These are phyloP conservation scores for Cryptosporidium sp. DNA, from an alignment of 169 alveolate species.

Conservation along the genomic window DNA sequence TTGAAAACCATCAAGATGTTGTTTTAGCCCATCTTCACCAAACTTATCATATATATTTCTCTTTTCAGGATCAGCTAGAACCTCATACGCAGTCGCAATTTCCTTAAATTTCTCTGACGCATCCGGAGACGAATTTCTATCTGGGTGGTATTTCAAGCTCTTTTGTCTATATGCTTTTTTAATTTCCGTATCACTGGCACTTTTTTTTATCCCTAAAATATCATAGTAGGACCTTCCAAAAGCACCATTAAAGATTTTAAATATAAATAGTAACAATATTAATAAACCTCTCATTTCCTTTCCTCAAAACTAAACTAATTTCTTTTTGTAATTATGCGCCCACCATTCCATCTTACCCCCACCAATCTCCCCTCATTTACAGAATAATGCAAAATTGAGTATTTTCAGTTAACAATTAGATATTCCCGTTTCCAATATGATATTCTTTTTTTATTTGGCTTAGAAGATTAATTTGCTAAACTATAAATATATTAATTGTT, in stretches of 20 bases:
- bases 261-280: neutral
- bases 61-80: conserved; percentile 93
- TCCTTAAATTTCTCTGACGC: conserved; percentile 94
- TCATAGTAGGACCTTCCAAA: conserved; percentile 80
- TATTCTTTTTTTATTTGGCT: conserved; percentile 3
- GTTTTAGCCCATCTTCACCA: conserved; percentile 81
- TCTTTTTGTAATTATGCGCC: conserved; percentile 2
- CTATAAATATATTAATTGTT: neutral
- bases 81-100: conserved; percentile 96
- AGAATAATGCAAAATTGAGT: neutral
- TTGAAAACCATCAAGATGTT: conserved; percentile 59
- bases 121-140: conserved; percentile 77
- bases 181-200: conserved; percentile 86
- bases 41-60: conserved; percentile 78
- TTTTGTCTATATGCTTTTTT: conserved; percentile 85
- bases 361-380: conserved; percentile 14
- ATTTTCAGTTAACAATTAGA: neutral
- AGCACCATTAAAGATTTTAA: neutral
- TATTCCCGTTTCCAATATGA: neutral
- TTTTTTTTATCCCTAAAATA: conserved; percentile 84
- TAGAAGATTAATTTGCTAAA: neutral
- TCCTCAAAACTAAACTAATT: neutral
- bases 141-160: conserved; percentile 93
- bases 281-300: conserved; percentile 14
- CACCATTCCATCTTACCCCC: conserved; percentile 8